Percentiles rank a stretch among this genome's conserved stretches.
Conservation (phyloP, 768 basidiomycete genomes). For the Punctularia strigosozonata region DNA sequence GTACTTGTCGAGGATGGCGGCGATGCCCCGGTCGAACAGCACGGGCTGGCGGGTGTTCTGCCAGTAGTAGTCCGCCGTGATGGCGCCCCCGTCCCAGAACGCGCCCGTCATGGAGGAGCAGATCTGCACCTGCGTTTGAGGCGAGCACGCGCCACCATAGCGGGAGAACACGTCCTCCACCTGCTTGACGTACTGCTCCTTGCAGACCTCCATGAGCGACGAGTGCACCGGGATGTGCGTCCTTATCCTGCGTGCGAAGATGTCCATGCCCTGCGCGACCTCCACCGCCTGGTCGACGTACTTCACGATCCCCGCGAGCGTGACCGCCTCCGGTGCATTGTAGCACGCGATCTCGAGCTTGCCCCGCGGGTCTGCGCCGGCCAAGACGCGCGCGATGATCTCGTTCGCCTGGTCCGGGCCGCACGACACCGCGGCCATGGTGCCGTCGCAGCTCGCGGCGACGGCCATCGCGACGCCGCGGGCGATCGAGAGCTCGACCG, state of each 20-base stretch:
- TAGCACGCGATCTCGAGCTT: slow-evolving; percentile 8
- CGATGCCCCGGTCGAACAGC: neutral
- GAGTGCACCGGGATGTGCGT: slow-evolving; percentile 8
- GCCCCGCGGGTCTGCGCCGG: slow-evolving; percentile 1
- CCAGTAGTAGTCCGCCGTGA: neutral
- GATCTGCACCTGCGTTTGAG: neutral
- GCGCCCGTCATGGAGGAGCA: no score
- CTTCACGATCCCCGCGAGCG: slow-evolving; percentile 3
- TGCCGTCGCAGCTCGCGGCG: neutral
- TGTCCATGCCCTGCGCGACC: slow-evolving; percentile 3
- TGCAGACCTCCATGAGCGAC: slow-evolving; percentile 7
- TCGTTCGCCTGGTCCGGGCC: neutral
- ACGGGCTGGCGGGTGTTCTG: neutral
- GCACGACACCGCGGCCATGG: neutral
- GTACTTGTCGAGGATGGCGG: slow-evolving; percentile 1
- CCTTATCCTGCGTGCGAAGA: slow-evolving; percentile 7
- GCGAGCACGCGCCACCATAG: neutral
- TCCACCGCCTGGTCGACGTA: slow-evolving; percentile 6
- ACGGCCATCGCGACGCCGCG: neutral
- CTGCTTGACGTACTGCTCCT: slow-evolving; percentile 1
- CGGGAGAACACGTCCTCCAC: neutral
- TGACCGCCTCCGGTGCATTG: slow-evolving; percentile 8
- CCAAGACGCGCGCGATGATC: neutral
- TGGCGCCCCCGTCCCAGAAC: no score
- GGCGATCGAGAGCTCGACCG: neutral